Conservation (phyloP, 2,329 filamentous ascomycete species). For the Arthroderma sp. region DNA sequence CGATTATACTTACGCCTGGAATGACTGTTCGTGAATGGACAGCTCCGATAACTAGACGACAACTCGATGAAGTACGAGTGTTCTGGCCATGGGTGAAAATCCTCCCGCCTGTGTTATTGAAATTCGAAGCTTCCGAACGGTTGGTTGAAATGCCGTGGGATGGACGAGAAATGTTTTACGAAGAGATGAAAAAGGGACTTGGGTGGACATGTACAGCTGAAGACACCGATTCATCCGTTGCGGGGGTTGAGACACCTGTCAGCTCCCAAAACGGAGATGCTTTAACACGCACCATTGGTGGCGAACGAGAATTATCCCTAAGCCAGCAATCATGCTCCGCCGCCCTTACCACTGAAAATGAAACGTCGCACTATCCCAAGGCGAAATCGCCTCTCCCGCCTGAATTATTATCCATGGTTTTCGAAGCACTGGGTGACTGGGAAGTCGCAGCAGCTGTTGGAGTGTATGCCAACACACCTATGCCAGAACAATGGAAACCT, state of each 20-base stretch:
- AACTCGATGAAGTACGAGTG: slow-evolving; percentile 66
- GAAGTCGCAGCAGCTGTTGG: slow-evolving; percentile 71
- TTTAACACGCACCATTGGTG: neutral
- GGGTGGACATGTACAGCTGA: slow-evolving; percentile 9
- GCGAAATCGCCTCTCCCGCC: slow-evolving; percentile 45
- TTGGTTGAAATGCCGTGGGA: slow-evolving; percentile 39
- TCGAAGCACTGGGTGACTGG: slow-evolving; percentile 74
- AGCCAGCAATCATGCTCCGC: neutral
- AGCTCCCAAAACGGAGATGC: neutral
- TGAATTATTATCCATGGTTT: slow-evolving; percentile 80
- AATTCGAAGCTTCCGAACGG: slow-evolving; percentile 49
- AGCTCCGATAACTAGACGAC: slow-evolving; percentile 76
- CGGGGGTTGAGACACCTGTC: neutral
- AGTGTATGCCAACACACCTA: slow-evolving; percentile 63
- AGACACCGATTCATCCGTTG: neutral
- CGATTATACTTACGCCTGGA: slow-evolving; percentile 69
- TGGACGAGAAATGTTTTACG: slow-evolving; percentile 25
- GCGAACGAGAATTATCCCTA: neutral
- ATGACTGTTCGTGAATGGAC: slow-evolving; percentile 88
- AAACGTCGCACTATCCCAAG: neutral
- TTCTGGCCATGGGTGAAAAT: slow-evolving; percentile 83
- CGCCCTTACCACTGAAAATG: neutral
- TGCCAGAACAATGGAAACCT: slow-evolving; percentile 59
- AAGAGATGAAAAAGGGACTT: slow-evolving; percentile 21
- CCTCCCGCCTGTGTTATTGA: slow-evolving; percentile 70